These are phyloP conservation scores for Aotearoamyces nothofagi DNA, from an alignment of 2,329 filamentous ascomycete species.

Conservation along the genomic window DNA sequence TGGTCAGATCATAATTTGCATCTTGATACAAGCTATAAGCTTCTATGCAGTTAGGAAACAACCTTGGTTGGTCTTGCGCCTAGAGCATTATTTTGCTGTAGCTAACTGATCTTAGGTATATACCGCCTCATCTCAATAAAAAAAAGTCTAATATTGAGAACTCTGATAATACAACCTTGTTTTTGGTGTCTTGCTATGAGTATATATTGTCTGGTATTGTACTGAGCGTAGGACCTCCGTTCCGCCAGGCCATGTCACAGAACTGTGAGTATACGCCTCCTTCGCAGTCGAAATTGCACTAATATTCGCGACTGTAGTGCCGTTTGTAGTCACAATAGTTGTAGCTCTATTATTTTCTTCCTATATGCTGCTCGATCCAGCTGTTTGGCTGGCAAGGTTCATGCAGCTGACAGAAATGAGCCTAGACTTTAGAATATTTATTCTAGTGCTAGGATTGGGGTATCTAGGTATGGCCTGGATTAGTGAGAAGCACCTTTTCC, in stretches of 20 bases:
- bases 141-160: constrained; percentile 79
- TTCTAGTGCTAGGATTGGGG: constrained; percentile 53
- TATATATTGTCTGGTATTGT: constrained; percentile 87
- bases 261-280: constrained; percentile 47
- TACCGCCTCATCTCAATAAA: constrained; percentile 60
- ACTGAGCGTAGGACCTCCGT: constrained; percentile 81
- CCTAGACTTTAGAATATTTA: constrained; percentile 53
- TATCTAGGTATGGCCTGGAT: constrained; percentile 58
- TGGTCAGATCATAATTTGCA: constrained; percentile 73
- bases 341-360: constrained; percentile 49
- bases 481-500: constrained; percentile 58
- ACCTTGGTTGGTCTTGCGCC: constrained; percentile 43
- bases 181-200: constrained; percentile 83
- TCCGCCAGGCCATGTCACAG: constrained; percentile 61
- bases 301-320: constrained; percentile 34
- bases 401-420: constrained; percentile 83
- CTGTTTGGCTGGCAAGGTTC: constrained; percentile 47
- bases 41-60: constrained; percentile 65
- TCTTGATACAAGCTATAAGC: constrained; percentile 59
- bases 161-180: constrained; percentile 84
- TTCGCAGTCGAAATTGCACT: constrained; percentile 2
- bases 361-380: constrained; percentile 71
- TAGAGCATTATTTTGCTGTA: not conserved
- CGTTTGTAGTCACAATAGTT: constrained; percentile 67
- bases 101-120: constrained; percentile 39